Base-by-base conservation (phyloP, 345 rosid genomes). In the Camelina laxa region DNA sequence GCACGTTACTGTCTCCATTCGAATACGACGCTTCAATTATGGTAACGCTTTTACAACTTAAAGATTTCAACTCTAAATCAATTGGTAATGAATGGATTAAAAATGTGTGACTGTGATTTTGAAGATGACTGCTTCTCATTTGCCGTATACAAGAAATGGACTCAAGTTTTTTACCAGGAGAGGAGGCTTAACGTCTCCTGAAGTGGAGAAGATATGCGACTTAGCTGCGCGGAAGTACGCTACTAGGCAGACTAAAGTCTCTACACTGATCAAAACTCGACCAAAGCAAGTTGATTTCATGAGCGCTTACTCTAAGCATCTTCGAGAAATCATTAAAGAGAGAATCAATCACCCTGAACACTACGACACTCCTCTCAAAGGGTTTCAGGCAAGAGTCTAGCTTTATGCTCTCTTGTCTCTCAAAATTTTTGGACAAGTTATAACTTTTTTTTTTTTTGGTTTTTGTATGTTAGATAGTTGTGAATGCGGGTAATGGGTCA, bases 81-180 rank as follows among this genome's bases (percentile, higher is more conserved):
- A 58, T 19, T 41, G 27, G 35, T 20, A 60, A 9, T 10, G 3
- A 48, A 10, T 42, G 14, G 39, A 73, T n/a, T 50, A 16, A n/a
- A n/a, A 13, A 73, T 17, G 35, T 44, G 13, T 44, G 27, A 5
- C 4, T 27, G 39, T 75, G 48, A 49, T 50, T 64, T 72, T 71
- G 67, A 71, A 90, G 93, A 89, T 91, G 97, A 94, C 97, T 1
- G 97, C 98, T 17, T 94, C 98, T 65, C 98, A 94, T 84, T 84
- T 91, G 65, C 97, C 98, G 11, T 88, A 90, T 76, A 90, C 98
- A 36, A 82, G 97, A 7, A 94, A 94, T 30, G 98, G 98, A 5
- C 84, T 91, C 27, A 91, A 94, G 70, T 91, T 91, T 68, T 94
- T 94, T 78, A 91, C 97, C 0, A 90, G 82, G 85, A 88, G 68